Base-by-base conservation (phyloP, 495 filamentous ascomycete genomes). In the Glarea lozoyensis region DNA sequence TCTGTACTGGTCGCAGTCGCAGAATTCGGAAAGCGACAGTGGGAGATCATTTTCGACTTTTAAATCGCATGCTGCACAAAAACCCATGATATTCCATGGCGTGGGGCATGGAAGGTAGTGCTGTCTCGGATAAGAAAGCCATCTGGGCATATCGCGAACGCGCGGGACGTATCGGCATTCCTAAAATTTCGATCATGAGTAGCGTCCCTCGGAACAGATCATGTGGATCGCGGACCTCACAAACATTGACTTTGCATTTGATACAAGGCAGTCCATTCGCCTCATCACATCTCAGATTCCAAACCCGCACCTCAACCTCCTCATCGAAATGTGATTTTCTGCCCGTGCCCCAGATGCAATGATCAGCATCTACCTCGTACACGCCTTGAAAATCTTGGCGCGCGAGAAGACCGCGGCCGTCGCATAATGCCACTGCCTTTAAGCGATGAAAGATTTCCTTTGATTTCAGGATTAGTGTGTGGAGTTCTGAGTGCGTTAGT, bases 1-100 rank as follows among this genome's bases (percentile, higher is more conserved):
- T 33, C 12, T 52, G 20, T 45, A 49, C 20, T 25, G 22, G 17
- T 55, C 48, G 44, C 52, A 55, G 35, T 55, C 48, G 35, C 52
- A 55, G 31, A 35, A 37, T 50, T 48, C 44, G 10, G 49, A 45
- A 29, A 55, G 48, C 9, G 22, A 43, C n/a, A 42, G 12, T 15
- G 48, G 35, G 16, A 56, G 36, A 38, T 46, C 22, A 2, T 19
- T 17, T 23, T 56, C 53, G n/a, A 52, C 37, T 20, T 35, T 18
- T 10, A 30, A 11, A 23, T 51, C 48, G 44, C 52, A 55, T 39
- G 15, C n/a, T 11, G 37, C 23, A 17, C 51, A 54, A 10, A 38
- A 49, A 18, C 46, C 50, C 7, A 54, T 43, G 15, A 54, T 21
- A 24, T 39, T 47, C 2, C 15, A 5, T 22, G 4, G 18, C 10